A percentile compares a stretch with the other conserved stretches of the same genome.
Conservation (phyloP, 352 stramenopile genomes). For the Phytophthora kernoviae region DNA sequence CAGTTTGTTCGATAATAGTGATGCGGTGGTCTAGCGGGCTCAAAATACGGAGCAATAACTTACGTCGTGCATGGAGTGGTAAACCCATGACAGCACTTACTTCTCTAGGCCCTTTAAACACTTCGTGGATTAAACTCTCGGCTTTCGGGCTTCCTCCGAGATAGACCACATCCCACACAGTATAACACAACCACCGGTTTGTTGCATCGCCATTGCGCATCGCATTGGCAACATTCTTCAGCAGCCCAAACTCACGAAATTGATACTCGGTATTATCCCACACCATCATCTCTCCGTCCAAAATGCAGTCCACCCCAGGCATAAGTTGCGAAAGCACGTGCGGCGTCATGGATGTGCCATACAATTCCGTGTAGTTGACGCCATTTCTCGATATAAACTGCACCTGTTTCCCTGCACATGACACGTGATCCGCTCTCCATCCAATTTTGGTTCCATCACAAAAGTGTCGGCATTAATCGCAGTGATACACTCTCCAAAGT, state of each 20-base stretch:
- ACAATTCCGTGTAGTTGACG: slow-evolving; percentile 82
- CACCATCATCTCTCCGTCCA: slow-evolving; percentile 91
- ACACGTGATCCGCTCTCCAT: slow-evolving; percentile 85
- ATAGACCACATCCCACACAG: slow-evolving; percentile 88
- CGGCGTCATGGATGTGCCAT: slow-evolving; percentile 61
- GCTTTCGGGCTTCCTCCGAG: slow-evolving; percentile 49
- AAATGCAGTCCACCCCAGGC: slow-evolving; percentile 66
- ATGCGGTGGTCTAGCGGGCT: slow-evolving; percentile 77
- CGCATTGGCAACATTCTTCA: slow-evolving; percentile 82
- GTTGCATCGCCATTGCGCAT: slow-evolving; percentile 54
- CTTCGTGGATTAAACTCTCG: slow-evolving; percentile 61
- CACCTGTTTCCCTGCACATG: slow-evolving; percentile 64
- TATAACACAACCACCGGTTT: slow-evolving; percentile 82
- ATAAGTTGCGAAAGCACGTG: slow-evolving; percentile 70
- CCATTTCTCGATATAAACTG: slow-evolving; percentile 89
- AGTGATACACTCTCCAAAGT: slow-evolving; percentile 79
- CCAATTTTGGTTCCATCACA: slow-evolving; percentile 86
- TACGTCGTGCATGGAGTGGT: slow-evolving; percentile 60
- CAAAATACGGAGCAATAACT: slow-evolving; percentile 67
- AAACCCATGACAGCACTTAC: slow-evolving; percentile 77
- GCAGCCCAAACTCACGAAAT: slow-evolving; percentile 75
- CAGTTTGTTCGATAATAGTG: slow-evolving; percentile 79
- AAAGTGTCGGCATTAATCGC: slow-evolving; percentile 74
- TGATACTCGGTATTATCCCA: slow-evolving; percentile 85
- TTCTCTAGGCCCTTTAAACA: slow-evolving; percentile 62